These are phyloP conservation scores for Peronosclerospora sorghi DNA, from an alignment of 352 stramenopile species.

Conservation along the genomic window DNA sequence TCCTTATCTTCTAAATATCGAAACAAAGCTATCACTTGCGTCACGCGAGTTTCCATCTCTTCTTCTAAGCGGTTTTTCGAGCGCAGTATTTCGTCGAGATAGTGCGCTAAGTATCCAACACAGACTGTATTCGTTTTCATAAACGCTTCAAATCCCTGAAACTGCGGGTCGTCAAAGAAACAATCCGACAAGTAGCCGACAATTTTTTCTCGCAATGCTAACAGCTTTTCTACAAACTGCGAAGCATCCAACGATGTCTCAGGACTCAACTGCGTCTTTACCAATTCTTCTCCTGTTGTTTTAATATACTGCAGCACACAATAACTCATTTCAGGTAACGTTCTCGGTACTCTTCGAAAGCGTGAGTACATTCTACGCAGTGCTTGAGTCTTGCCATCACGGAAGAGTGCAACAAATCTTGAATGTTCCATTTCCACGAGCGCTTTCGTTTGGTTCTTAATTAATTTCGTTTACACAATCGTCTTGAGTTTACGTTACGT, in stretches of 20 bases:
- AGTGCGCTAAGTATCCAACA: slow-evolving; percentile 90
- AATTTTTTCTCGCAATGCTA: slow-evolving; percentile 93
- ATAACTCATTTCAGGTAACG: slow-evolving; percentile 83
- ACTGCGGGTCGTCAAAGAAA: slow-evolving; percentile 92
- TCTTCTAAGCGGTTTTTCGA: slow-evolving; percentile 80
- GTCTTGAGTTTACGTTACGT: slow-evolving; percentile 92
- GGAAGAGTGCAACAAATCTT: slow-evolving; percentile 89
- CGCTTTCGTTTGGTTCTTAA: slow-evolving; percentile 88
- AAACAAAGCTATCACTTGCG: slow-evolving; percentile 96
- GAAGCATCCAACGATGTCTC: slow-evolving; percentile 83
- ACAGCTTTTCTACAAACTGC: slow-evolving; percentile 92
- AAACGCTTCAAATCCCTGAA: slow-evolving; percentile 94
- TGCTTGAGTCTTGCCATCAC: slow-evolving; percentile 82
- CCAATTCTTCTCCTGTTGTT: slow-evolving; percentile 73
- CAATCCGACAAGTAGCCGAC: slow-evolving; percentile 84
- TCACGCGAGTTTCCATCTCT: slow-evolving; percentile 86
- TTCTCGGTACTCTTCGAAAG: slow-evolving; percentile 85
- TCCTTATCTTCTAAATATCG: slow-evolving; percentile 96
- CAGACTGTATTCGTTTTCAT: slow-evolving; percentile 95
- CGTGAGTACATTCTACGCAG: slow-evolving; percentile 75
- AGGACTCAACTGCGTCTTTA: slow-evolving; percentile 85
- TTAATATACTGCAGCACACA: slow-evolving; percentile 88
- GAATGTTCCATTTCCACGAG: slow-evolving; percentile 96
- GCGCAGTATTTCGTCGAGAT: slow-evolving; percentile 87
- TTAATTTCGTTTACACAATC: slow-evolving; percentile 93